Conservation (phyloP, 805 yeast species). For the Teunomyces panamensis region DNA sequence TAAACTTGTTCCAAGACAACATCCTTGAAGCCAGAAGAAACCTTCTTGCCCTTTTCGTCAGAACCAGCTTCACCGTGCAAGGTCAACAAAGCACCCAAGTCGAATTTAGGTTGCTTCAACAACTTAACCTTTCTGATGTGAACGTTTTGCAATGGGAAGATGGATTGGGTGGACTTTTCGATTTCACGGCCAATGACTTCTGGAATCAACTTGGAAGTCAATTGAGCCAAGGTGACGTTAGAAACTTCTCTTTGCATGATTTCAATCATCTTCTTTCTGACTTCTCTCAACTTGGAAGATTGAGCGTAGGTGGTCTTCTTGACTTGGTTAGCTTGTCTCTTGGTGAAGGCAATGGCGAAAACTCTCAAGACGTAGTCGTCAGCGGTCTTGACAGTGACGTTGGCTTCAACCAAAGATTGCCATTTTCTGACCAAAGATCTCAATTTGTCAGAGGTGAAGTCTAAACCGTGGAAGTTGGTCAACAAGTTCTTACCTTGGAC, state of each 20-base stretch:
- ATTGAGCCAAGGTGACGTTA: conserved; percentile 92
- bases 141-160: conserved; percentile 97
- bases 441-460: conserved; percentile 96
- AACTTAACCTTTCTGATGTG: conserved; percentile 98
- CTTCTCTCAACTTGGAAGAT: conserved; percentile 94
- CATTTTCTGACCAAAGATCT: conserved; percentile 98
- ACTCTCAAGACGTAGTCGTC: conserved; percentile 97
- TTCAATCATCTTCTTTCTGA: conserved; percentile 95
- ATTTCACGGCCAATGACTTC: conserved; percentile 99
- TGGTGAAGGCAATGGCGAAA: conserved; percentile 97
- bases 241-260: conserved; percentile 96
- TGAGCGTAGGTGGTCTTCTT: conserved; percentile 98
- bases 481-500: conserved; percentile 98
- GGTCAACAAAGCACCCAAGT: conserved; percentile 92
- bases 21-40: conserved; percentile 94
- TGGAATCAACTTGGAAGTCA: conserved; percentile 95
- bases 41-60: conserved; percentile 96
- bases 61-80: conserved; percentile 94
- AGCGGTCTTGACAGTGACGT: conserved; percentile 96
- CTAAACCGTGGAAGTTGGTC: conserved; percentile 99
- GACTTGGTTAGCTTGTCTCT: conserved; percentile 94
- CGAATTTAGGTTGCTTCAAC: conserved; percentile 98
- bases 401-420: conserved; percentile 98
- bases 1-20: too few relatives aligned
- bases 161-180: conserved; percentile 90